phyloP scores from a whole-genome alignment of 73 alveolate species.

The Paramecium primaurelia region DNA sequence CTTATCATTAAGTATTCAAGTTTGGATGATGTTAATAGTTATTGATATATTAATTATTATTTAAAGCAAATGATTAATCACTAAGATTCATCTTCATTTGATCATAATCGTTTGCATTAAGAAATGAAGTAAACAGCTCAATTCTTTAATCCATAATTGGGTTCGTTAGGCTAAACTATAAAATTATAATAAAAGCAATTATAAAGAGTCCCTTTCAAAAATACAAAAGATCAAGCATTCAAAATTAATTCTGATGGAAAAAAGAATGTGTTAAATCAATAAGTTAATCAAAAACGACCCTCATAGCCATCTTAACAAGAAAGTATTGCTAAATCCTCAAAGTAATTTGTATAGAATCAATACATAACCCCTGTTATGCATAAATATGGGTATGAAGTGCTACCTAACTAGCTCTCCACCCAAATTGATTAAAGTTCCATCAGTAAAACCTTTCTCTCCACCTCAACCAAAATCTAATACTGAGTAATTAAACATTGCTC shows the following conservation, averaged over 20 bases:
- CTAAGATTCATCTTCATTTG: not conserved
- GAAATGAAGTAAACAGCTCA: conserved; percentile 16
- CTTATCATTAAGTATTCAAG: not conserved
- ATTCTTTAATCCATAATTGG: not conserved
- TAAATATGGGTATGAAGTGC: not conserved
- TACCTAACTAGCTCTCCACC: conserved; percentile 12
- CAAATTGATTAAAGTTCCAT: not conserved
- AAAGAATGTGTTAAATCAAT: not conserved
- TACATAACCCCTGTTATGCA: not conserved
- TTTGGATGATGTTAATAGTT: not conserved
- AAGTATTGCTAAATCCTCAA: not conserved
- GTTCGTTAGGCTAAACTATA: not conserved
- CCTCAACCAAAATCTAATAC: not conserved
- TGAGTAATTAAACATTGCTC: not conserved
- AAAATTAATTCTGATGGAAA: not conserved
- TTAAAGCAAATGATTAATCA: not conserved
- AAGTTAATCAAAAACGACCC: not conserved
- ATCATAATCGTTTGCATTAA: not conserved
- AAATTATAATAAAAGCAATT: not conserved
- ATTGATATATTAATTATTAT: not conserved
- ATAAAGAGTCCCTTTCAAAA: not conserved
- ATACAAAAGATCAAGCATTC: not conserved
- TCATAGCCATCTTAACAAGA: not conserved
- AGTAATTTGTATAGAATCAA: not conserved
- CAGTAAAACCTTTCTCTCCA: not conserved